Evolutionary conservation across 2,329 filamentous ascomycete species (phyloP), one percentile per base, ranked within the genome.

Genomic region (Blastomyces percursus): DNA sequence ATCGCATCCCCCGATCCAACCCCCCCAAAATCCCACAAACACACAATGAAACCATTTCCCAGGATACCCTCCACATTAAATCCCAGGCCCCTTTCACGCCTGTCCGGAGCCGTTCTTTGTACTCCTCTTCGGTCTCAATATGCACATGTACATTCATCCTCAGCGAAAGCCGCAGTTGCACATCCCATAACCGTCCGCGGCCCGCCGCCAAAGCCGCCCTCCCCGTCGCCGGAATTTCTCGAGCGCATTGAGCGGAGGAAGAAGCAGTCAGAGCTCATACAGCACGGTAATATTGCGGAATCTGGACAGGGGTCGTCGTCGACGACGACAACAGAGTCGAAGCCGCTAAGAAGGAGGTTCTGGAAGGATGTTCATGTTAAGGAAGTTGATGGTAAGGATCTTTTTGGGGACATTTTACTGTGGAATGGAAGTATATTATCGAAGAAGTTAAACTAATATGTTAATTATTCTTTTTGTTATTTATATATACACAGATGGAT

Each of bases 361-460:
- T 97, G 93, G 93, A 90, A 88, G 74, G 84, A 94, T 71, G 90
- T 94, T 1, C 75, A 81, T 64, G 86, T 96, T 46, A 80, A 82
- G 67, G 84, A 88, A 71, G 81, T 82, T 11, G 78, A 86, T 66
- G 86, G 87, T 89, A 78, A 44, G 64, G 35, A 59, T 27, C n/a
- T 56, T 42, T 14, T 42, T 14, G 16, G 16, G 16, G 16, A 2
- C 4, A 19, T 46, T 46, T 46, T n/a, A 19, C n/a, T 51, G 32
- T 11, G 32, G 8, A 8, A 11, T 7, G 32, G 32, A 5, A 11
- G 2, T 35, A 35, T 35, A 9, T 35, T 35, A 35, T 35, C 32
- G 8, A 35, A 35, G 6, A 42, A 42, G 12, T 12, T 50, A 24
- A 50, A 21, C 14, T n/a, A 35, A n/a, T 35, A 54, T n/a, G 14